Base-by-base conservation (phyloP, 352 stramenopile genomes). In the Globisporangium viniferum region DNA sequence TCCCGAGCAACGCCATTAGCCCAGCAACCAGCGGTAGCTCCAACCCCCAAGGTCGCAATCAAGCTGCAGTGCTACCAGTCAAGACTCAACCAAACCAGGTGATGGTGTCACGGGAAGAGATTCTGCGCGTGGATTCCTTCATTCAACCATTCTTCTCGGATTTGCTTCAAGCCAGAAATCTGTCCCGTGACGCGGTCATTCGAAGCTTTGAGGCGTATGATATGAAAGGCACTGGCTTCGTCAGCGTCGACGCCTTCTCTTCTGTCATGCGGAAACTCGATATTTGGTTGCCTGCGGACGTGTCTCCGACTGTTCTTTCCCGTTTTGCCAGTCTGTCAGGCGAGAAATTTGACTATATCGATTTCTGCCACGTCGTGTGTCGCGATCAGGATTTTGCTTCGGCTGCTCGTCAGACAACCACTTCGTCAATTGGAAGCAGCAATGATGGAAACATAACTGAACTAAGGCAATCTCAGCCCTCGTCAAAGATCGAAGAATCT, bases 311-410 rank as follows among this genome's bases (percentile, higher is more conserved):
- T 18, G 64, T 91, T 10, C 66, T 89, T 24, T 41, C 69, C 12
- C 79, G 84, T 18, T 94, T 90, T 68, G 74, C 75, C 0, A 71
- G 68, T 6, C 59, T 78, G 6, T 77, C 75, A 27, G 74, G 73
- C 0, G 78, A 89, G 33, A 83, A 74, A 46, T 88, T 94, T 64
- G 84, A 94, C 70, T 92, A 91, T 44, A 70, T 94, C 1, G 82
- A 91, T 56, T 91, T 92, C 56, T 89, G 79, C 62, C 76, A 90
- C 53, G 63, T 79, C 22, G 68, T 74, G 27, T 53, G 15, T 10
- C 67, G 65, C 29, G 22, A 15, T n/a, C 53, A 67, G 51, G 59
- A 64, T 18, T 62, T 35, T 8, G 10, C 24, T n/a, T 60, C 67
- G 15, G 71, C 59, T 44, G 63, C 66, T 20, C 44, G 62, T 20